phyloP scores from a whole-genome alignment of 768 basidiomycete genomes.

The Boletus eberwhitei region DNA sequence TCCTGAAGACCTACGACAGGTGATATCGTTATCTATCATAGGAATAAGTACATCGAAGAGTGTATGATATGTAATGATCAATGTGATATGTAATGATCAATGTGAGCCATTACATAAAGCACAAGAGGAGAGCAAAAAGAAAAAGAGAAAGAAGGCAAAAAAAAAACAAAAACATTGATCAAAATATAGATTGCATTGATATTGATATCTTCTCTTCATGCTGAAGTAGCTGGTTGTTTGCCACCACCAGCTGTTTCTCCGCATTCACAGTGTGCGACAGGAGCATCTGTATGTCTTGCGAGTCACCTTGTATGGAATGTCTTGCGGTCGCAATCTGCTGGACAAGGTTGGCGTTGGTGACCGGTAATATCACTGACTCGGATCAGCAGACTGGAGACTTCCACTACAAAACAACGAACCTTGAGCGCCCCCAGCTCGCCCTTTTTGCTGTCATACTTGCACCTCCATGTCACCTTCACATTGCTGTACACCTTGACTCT shows the following conservation, averaged over 20 bases:
- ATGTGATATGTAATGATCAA: too few species aligned
- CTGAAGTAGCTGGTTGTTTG: constrained; percentile 77
- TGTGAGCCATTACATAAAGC: constrained; percentile 10
- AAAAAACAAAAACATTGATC: not conserved
- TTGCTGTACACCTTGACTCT: constrained; percentile 81
- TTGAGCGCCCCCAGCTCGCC: constrained; percentile 88
- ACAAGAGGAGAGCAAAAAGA: constrained; percentile 1
- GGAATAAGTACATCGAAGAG: constrained; percentile 9
- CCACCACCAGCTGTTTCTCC: constrained; percentile 82
- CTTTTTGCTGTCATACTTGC: constrained; percentile 76
- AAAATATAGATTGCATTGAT: constrained; percentile 29
- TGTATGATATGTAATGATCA: constrained; percentile 17
- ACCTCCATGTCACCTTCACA: constrained; percentile 78
- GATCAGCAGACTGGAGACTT: not conserved
- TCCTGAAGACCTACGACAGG: too few species aligned
- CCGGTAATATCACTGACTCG: constrained; percentile 36
- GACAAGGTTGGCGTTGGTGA: constrained; percentile 70
- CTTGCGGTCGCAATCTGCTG: constrained; percentile 63
- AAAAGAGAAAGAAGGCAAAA: not conserved
- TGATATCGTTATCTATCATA: too few species aligned
- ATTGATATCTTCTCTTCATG: constrained; percentile 82
- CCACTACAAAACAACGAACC: constrained; percentile 42
- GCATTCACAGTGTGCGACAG: constrained; percentile 75
- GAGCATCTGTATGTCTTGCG: constrained; percentile 69
- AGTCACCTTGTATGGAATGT: constrained; percentile 55